phyloP scores from a whole-genome alignment of 208 protist genomes.

The Leishmania turanica region DNA sequence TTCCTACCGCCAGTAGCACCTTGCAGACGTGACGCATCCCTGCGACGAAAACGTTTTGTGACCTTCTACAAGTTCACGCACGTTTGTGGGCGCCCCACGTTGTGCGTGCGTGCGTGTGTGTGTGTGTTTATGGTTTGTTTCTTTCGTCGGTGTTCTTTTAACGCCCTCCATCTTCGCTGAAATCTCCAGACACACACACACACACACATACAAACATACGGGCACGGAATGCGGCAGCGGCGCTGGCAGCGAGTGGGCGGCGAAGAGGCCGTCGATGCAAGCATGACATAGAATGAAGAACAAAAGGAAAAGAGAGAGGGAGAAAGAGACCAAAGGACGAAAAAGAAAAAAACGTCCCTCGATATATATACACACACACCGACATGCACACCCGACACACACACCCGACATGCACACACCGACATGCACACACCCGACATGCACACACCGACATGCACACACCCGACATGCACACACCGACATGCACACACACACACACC shows the following conservation, averaged over 20 bases:
- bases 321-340: neutral
- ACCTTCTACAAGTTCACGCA: neutral
- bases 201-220: neutral
- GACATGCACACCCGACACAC: neutral
- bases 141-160: neutral
- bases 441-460: too few species aligned
- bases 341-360: neutral
- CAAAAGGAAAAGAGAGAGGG: neutral
- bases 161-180: neutral
- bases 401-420: neutral
- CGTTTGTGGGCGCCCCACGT: neutral
- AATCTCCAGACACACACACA: neutral
- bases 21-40: neutral
- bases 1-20: neutral
- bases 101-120: neutral
- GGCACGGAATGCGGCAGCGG: neutral
- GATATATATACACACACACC: neutral
- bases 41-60: neutral
- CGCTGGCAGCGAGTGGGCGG: neutral
- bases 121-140: neutral
- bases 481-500: too few species aligned
- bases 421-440: neutral
- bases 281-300: neutral
- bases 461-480: too few species aligned
- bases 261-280: neutral